Evolutionary conservation across 805 yeast genomes (phyloP).

Genomic region (Kluyveromyces aestuarii): DNA sequence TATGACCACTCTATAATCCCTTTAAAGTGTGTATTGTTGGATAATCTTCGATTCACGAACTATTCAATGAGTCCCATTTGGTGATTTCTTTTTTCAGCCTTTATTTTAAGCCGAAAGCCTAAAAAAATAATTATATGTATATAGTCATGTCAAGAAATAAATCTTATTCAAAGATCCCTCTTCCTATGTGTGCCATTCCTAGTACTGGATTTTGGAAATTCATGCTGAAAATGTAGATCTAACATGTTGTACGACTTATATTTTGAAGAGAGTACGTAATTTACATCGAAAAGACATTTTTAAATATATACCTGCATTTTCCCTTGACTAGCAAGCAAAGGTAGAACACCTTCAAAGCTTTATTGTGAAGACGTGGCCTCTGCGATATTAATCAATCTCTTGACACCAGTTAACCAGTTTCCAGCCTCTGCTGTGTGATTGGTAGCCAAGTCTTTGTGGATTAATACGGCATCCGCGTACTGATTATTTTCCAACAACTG

Average conservation of each 20-base stretch:
- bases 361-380: constrained; percentile 31
- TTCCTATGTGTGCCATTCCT: no score
- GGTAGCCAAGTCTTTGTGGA: constrained; percentile 52
- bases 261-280: not conserved
- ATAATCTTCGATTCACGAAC: no score
- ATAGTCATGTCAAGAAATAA: no score
- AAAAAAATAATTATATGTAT: no score
- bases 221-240: no score
- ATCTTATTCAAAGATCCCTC: no score
- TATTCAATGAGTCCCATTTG: no score
- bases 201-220: no score
- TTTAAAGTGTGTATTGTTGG: no score
- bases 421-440: constrained; percentile 68
- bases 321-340: not conserved
- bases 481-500: constrained; percentile 44
- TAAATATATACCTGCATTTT: no score
- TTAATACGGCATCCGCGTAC: constrained; percentile 46
- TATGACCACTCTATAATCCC: no score
- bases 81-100: not conserved
- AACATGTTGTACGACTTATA: no score
- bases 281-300: not conserved
- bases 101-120: not conserved
- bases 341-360: not conserved
- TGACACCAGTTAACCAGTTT: constrained; percentile 88
- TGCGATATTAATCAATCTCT: constrained; percentile 72